A percentile compares a stretch with the other conserved stretches of the same genome.
These are phyloP conservation scores for Bryopsis sp. DNA, from an alignment of 139 green algal species.

Conservation along the genomic window DNA sequence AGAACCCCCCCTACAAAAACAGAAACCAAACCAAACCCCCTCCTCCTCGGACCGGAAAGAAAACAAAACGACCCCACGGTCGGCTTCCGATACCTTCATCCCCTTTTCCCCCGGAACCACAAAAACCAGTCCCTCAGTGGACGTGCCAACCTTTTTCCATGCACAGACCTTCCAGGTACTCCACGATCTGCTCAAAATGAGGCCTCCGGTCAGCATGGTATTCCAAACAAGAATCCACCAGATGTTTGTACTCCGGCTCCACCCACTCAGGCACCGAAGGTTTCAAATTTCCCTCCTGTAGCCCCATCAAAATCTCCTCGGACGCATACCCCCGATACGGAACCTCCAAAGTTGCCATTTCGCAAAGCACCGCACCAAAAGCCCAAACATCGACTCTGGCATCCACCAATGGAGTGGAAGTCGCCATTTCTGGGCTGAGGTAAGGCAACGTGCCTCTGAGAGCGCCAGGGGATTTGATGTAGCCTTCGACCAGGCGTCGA, in stretches of 20 bases:
- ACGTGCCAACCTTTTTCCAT: neutral
- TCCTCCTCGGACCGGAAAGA: too few species aligned
- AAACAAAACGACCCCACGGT: too few species aligned
- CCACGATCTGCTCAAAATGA: neutral
- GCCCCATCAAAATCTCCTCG: constrained; percentile 3
- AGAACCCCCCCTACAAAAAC: too few species aligned
- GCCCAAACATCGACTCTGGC: neutral
- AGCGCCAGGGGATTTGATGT: neutral
- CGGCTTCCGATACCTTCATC: too few species aligned
- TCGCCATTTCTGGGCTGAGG: neutral
- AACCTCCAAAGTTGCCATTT: neutral
- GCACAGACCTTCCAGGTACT: neutral
- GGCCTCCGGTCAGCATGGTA: neutral
- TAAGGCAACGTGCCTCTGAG: neutral
- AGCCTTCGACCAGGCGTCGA: neutral
- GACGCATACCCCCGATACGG: neutral
- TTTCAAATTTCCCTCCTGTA: neutral
- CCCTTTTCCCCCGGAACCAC: neutral
- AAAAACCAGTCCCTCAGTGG: constrained; percentile 2
- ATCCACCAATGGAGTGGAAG: neutral
- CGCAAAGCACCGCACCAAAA: neutral
- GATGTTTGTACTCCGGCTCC: neutral
- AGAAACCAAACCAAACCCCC: too few species aligned
- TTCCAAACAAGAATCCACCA: neutral
- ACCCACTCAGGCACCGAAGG: neutral